These are phyloP conservation scores for Isabelozyma pseudorhagii DNA, from an alignment of 805 yeast species.

Conservation along the genomic window DNA sequence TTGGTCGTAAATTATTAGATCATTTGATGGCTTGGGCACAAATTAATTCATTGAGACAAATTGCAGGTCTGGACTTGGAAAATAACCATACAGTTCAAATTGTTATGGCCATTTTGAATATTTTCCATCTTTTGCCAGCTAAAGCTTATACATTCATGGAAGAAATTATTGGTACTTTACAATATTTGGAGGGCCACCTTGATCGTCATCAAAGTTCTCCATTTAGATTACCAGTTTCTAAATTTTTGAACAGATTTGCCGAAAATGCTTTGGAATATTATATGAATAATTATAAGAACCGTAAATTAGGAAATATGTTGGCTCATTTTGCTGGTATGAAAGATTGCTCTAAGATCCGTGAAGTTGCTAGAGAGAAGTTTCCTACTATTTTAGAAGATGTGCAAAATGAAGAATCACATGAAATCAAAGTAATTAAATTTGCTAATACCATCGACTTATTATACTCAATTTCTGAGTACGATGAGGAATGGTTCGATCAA, in stretches of 20 bases:
- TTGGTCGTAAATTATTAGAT: constrained; percentile 88
- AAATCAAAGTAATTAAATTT: constrained; percentile 58
- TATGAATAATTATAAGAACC: constrained; percentile 57
- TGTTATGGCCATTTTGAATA: constrained; percentile 84
- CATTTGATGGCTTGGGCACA: constrained; percentile 97
- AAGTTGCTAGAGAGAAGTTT: constrained; percentile 52
- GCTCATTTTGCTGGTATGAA: constrained; percentile 60
- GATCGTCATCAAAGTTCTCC: constrained; percentile 87
- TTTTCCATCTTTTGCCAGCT: constrained; percentile 88
- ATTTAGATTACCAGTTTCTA: constrained; percentile 85
- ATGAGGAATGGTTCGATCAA: constrained; percentile 55
- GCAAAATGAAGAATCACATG: constrained; percentile 47
- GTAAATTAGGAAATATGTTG: constrained; percentile 63
- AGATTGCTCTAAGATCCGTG: constrained; percentile 56
- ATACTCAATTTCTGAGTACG: constrained; percentile 48
- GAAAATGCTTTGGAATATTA: constrained; percentile 71
- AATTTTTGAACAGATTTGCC: constrained; percentile 80
- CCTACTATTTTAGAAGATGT: constrained; percentile 45
- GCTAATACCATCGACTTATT: constrained; percentile 72
- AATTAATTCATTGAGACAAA: constrained; percentile 67
- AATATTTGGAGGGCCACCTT: constrained; percentile 74
- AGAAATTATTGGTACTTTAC: constrained; percentile 73
- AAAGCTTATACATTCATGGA: constrained; percentile 91
- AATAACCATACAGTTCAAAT: constrained; percentile 81
- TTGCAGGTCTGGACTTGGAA: constrained; percentile 76